These are phyloP conservation scores for Hypomontagnella submonticulosa DNA, from an alignment of 495 filamentous ascomycete genomes.

Conservation along the genomic window DNA sequence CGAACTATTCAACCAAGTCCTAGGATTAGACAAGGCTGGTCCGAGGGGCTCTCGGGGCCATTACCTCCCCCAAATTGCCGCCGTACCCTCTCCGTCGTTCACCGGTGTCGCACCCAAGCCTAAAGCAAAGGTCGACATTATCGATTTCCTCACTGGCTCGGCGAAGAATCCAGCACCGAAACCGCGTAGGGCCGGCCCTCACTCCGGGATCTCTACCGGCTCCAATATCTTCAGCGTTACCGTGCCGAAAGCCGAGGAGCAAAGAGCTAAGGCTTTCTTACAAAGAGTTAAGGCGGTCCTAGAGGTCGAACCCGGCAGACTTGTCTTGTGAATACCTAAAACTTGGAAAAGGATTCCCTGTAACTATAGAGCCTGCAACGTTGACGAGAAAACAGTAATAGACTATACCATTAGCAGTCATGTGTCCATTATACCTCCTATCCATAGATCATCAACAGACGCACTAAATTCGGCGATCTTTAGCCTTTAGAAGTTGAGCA, in stretches of 20 bases:
- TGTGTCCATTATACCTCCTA: constrained; percentile 7
- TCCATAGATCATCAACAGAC: too few species aligned
- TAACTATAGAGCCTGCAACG: constrained; percentile 46
- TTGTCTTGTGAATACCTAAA: constrained; percentile 67
- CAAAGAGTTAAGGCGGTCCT: constrained; percentile 83
- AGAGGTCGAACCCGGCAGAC: constrained; percentile 81
- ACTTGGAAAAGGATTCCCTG: constrained; percentile 21
- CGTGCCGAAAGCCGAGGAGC: constrained; percentile 80
- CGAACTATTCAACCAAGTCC: constrained; percentile 88
- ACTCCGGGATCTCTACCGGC: constrained; percentile 59
- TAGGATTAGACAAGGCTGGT: constrained; percentile 70
- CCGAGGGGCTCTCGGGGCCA: constrained; percentile 61
- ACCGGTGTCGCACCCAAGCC: constrained; percentile 47
- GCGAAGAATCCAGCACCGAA: constrained; percentile 44
- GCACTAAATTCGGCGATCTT: too few species aligned
- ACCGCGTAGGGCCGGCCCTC: constrained; percentile 43
- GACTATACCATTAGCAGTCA: constrained; percentile 38
- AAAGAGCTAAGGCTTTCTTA: constrained; percentile 80
- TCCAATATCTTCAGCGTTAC: constrained; percentile 82
- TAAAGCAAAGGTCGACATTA: constrained; percentile 69
- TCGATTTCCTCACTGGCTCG: constrained; percentile 77
- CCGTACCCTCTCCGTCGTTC: constrained; percentile 56
- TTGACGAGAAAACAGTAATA: constrained; percentile 33
- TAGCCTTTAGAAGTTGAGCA: too few species aligned
- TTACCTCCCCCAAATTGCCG: constrained; percentile 80